Evolutionary conservation across 148 eudicot species (phyloP), one percentile per base, ranked within the genome.

Genomic region (Pharnaceum exiguum): DNA sequence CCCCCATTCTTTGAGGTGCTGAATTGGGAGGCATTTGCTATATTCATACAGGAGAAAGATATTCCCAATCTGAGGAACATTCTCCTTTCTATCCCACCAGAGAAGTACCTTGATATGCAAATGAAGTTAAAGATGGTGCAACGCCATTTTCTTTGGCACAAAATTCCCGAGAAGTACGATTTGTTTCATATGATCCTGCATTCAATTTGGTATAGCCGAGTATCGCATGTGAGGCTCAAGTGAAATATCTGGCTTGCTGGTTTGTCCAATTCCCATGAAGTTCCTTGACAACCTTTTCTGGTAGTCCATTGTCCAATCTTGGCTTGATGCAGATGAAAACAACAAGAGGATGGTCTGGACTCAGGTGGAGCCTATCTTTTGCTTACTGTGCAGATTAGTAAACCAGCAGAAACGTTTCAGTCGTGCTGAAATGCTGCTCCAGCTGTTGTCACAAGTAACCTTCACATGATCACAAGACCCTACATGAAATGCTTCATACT

Each of bases 171-270:
- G 63, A 89, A 85, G 69, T 85, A 84, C 51, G 96, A 88, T 54
- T 74, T 87, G 71, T 87, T 87, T 71, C 84, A 87, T 45, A 84
- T 84, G 91, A 76, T 70, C 62, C 96, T 88, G 78, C 96, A 89
- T 66, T 89, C 93, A 11, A 61, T 89, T 48, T 85, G 96, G 96
- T 82, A 72, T 59, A 89, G 60, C 68, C 78, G 85, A 61, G 55
- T 89, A 57, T 75, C 76, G 18, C 81, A 78, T 59, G 49, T 70
- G 21, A 59, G 46, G 59, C 46, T 56, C 22, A 32, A 24, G 48
- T 53, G 53, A 30, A 53, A 32, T 10, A 7, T 18, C 3, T 17
- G 3, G 7, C 24, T 44, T 19, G n/a, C n/a, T n/a, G n/a, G n/a
- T n/a, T n/a, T n/a, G 6, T 0, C n/a, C 0, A 1, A 2, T 13